Conservation (phyloP, 371 early-diverging fungal species). For the Mortierella sp. region DNA sequence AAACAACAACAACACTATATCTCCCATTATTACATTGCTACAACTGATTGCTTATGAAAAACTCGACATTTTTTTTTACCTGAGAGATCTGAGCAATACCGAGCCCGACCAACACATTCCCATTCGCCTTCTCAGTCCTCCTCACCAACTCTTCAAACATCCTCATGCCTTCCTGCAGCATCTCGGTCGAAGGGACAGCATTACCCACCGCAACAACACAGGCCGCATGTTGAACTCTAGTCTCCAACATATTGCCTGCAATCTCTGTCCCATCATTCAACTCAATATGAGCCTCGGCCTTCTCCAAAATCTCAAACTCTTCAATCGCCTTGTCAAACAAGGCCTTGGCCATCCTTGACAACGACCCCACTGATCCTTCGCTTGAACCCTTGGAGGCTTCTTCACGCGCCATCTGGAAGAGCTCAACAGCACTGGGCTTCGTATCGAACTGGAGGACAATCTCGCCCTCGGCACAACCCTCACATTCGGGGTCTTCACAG, state of each 20-base stretch:
- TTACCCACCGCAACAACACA: conserved; percentile 46
- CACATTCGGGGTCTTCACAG: conserved; percentile 66
- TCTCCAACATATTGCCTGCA: conserved; percentile 22
- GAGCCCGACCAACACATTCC: conserved; percentile 35
- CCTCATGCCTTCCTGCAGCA: conserved; percentile 44
- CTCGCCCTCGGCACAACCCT: conserved; percentile 75
- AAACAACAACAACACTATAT: no score
- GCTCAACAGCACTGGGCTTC: conserved; percentile 65
- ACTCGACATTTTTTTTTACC: conserved; percentile 16
- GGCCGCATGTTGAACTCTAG: conserved; percentile 48
- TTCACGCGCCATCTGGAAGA: conserved; percentile 70
- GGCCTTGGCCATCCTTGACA: conserved; percentile 61
- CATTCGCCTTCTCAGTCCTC: conserved; percentile 20
- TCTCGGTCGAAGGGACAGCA: conserved; percentile 40
- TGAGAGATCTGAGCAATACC: conserved; percentile 47
- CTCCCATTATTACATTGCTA: background rate
- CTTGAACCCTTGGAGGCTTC: conserved; percentile 47
- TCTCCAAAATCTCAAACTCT: conserved; percentile 64
- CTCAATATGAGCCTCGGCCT: conserved; percentile 43
- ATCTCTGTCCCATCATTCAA: conserved; percentile 35
- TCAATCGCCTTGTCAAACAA: conserved; percentile 73
- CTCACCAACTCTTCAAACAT: conserved; percentile 44
- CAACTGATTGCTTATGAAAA: background rate
- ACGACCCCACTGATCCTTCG: conserved; percentile 11
- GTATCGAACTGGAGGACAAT: conserved; percentile 70